Conservation (phyloP, 2,329 filamentous ascomycete species). For the Paraphaeosphaeria sporulosa region DNA sequence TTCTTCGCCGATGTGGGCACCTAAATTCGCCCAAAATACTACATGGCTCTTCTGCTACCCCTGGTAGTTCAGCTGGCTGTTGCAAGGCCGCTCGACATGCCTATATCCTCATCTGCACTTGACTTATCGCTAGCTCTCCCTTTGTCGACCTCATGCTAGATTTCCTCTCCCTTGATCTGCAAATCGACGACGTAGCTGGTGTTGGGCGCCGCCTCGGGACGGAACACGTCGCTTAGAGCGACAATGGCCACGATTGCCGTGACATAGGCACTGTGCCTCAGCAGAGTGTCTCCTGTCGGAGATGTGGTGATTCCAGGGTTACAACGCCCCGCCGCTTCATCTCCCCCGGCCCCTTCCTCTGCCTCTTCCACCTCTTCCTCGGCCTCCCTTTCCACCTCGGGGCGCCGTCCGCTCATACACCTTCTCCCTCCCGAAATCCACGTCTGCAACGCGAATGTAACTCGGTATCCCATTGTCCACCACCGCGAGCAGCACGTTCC, state of each 20-base stretch:
- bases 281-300: too few relatives aligned
- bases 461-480: slow-evolving; percentile 91
- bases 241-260: too few relatives aligned
- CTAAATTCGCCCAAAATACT: background rate
- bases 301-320: too few relatives aligned
- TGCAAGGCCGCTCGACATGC: too few relatives aligned
- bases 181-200: too few relatives aligned
- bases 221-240: too few relatives aligned
- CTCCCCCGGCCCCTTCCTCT: slow-evolving; percentile 51
- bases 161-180: too few relatives aligned
- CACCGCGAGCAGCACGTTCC: slow-evolving; percentile 84
- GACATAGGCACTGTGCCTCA: too few relatives aligned
- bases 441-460: slow-evolving; percentile 82
- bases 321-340: slow-evolving; percentile 18
- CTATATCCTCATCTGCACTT: too few relatives aligned
- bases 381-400: slow-evolving; percentile 47
- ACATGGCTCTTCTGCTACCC: background rate
- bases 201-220: too few relatives aligned
- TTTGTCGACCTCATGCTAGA: too few relatives aligned
- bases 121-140: too few relatives aligned
- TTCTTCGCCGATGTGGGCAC: background rate
- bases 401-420: slow-evolving; percentile 68
- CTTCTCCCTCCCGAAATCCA: slow-evolving; percentile 75
- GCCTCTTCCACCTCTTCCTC: slow-evolving; percentile 46
- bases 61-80: background rate